A percentile compares a stretch with the other conserved stretches of the same genome.
phyloP scores from a whole-genome alignment of 1,284 basidiomycete genomes.

The Ceratobasidium sp. region DNA sequence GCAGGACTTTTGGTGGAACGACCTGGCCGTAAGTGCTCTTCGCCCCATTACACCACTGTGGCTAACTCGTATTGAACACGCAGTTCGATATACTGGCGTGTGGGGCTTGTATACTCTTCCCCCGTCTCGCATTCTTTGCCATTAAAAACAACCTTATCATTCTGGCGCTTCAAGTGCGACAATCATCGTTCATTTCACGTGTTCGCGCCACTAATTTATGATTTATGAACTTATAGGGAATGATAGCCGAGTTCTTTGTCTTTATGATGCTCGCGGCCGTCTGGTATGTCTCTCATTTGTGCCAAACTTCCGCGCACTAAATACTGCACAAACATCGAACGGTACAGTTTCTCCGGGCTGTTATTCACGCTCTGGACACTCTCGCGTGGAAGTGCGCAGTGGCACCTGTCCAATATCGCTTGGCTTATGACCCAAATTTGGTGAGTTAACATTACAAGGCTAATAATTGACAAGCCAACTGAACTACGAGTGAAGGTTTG shows the following conservation, averaged over 20 bases:
- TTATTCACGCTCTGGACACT: slow-evolving; percentile 87
- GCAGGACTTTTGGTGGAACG: slow-evolving; percentile 67
- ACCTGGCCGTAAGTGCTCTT: slow-evolving; percentile 65
- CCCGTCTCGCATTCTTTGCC: slow-evolving; percentile 87
- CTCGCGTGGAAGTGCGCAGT: slow-evolving; percentile 59
- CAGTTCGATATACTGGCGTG: slow-evolving; percentile 84
- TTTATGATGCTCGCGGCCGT: slow-evolving; percentile 86
- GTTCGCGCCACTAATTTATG: slow-evolving; percentile 4
- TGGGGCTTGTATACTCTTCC: slow-evolving; percentile 89
- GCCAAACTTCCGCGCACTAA: neutral
- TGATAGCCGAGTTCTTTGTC: slow-evolving; percentile 79
- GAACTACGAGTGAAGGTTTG: slow-evolving; percentile 18
- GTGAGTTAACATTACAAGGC: slow-evolving; percentile 64
- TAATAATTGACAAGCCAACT: slow-evolving; percentile 13
- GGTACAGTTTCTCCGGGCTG: slow-evolving; percentile 78
- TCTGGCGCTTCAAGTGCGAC: slow-evolving; percentile 59
- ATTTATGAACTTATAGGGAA: slow-evolving; percentile 56
- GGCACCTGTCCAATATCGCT: slow-evolving; percentile 78
- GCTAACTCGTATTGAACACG: neutral
- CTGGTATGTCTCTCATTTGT: slow-evolving; percentile 60
- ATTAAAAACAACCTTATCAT: slow-evolving; percentile 87
- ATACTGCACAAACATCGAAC: neutral
- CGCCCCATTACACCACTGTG: neutral
- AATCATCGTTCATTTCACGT: neutral
- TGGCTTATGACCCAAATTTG: slow-evolving; percentile 74